Conservation (phyloP, 805 yeast genomes). For the Saccharomycopsis selenospora region DNA sequence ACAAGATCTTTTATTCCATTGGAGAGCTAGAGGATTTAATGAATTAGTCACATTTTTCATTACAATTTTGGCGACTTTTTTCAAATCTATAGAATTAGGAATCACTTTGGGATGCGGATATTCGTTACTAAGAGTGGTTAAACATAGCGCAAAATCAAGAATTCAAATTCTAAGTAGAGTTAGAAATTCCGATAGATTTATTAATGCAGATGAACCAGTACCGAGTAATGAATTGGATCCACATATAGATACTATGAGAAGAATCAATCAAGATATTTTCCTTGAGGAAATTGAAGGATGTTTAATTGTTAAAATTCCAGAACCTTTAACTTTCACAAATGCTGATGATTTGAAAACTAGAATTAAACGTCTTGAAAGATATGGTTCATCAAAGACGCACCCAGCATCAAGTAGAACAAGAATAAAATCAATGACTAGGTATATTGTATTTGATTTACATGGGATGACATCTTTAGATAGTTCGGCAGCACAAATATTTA, state of each 20-base stretch:
- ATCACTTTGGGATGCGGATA: conserved; percentile 80
- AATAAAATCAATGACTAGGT: conserved; percentile 40
- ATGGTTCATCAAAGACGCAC: conserved; percentile 67
- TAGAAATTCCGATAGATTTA: conserved; percentile 52
- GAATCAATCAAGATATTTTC: conserved; percentile 13
- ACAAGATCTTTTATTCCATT: conserved; percentile 64
- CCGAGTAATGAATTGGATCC: conserved; percentile 28
- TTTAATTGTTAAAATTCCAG: conserved; percentile 73
- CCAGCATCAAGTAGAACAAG: conserved; percentile 59
- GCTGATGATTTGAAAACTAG: conserved; percentile 67
- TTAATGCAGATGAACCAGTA: conserved; percentile 62
- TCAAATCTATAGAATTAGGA: conserved; percentile 82
- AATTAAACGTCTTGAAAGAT: conserved; percentile 61
- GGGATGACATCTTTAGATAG: conserved; percentile 82
- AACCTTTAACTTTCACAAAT: conserved; percentile 84
- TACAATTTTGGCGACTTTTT: conserved; percentile 57
- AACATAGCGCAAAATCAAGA: conserved; percentile 72
- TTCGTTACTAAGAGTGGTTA: conserved; percentile 71
- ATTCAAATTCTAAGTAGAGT: conserved; percentile 75
- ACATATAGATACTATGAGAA: conserved; percentile 1
- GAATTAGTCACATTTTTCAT: conserved; percentile 64
- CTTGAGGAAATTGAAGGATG: conserved; percentile 56
- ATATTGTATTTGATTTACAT: conserved; percentile 65
- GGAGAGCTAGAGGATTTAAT: conserved; percentile 63
- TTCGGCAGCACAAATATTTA: conserved; percentile 66